phyloP scores from a whole-genome alignment of 352 stramenopile genomes.

The Phytophthora tentaculata region DNA sequence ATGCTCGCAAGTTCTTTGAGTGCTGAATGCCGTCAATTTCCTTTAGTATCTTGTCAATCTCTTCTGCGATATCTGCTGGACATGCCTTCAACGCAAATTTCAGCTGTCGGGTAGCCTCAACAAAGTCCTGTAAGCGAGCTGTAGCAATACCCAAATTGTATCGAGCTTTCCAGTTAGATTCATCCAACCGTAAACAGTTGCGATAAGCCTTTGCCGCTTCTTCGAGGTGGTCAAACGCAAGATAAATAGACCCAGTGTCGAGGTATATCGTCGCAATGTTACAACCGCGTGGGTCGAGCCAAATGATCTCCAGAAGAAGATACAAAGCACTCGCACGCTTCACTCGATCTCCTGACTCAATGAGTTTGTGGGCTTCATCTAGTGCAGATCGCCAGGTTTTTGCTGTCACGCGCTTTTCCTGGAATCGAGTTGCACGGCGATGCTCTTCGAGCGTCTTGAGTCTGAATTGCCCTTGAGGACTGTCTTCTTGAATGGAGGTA shows the following conservation, averaged over 20 bases:
- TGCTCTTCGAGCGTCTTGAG: slow-evolving; percentile 68
- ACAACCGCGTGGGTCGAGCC: slow-evolving; percentile 39
- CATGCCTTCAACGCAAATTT: slow-evolving; percentile 33
- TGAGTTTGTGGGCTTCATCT: slow-evolving; percentile 34
- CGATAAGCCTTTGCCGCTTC: slow-evolving; percentile 62
- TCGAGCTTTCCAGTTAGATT: slow-evolving; percentile 46
- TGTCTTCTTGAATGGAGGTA: slow-evolving; percentile 17
- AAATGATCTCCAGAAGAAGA: slow-evolving; percentile 62
- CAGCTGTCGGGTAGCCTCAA: slow-evolving; percentile 53
- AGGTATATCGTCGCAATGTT: slow-evolving; percentile 48
- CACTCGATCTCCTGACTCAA: slow-evolving; percentile 38
- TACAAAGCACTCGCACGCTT: slow-evolving; percentile 58
- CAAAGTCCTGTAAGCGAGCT: slow-evolving; percentile 54
- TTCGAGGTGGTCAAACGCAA: slow-evolving; percentile 54
- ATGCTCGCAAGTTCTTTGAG: slow-evolving; percentile 41
- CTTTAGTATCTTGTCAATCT: slow-evolving; percentile 43
- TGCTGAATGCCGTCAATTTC: slow-evolving; percentile 54
- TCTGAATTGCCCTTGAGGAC: slow-evolving; percentile 20
- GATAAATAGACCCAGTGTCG: slow-evolving; percentile 62
- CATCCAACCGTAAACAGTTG: slow-evolving; percentile 49
- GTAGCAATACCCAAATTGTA: slow-evolving; percentile 60
- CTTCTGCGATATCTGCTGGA: slow-evolving; percentile 19
- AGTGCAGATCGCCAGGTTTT: slow-evolving; percentile 48
- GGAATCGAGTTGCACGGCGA: slow-evolving; percentile 56
- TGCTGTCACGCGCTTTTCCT: slow-evolving; percentile 49